Percentiles rank a stretch among this genome's conserved stretches.
Conservation (phyloP, 2,329 filamentous ascomycete species). For the Talaromyces sp. region DNA sequence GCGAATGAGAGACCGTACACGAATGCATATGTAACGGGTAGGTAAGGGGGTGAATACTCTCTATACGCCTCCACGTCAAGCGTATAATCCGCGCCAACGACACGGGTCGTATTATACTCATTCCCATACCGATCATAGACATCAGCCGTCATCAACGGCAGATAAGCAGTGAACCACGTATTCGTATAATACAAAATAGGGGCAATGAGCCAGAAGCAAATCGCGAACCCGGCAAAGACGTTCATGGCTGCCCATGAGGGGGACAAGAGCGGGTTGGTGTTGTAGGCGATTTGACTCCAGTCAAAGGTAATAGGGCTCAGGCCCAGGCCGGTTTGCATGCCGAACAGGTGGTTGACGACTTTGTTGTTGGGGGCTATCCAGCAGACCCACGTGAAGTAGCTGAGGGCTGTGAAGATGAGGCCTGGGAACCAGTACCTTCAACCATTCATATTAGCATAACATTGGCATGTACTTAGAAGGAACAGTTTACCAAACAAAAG, state of each 20-base stretch:
- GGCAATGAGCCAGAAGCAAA: constrained; percentile 32
- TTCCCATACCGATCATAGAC: constrained; percentile 61
- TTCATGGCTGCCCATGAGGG: constrained; percentile 35
- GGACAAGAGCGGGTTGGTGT: constrained; percentile 36
- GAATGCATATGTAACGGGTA: constrained; percentile 57
- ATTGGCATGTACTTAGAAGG: not conserved
- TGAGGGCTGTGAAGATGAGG: constrained; percentile 51
- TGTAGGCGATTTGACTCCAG: constrained; percentile 37
- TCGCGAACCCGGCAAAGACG: constrained; percentile 31
- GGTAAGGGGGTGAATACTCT: constrained; percentile 63
- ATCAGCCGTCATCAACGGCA: constrained; percentile 58
- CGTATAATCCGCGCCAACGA: constrained; percentile 53
- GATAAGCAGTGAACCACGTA: constrained; percentile 53
- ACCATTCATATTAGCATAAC: not conserved
- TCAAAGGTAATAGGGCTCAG: constrained; percentile 35
- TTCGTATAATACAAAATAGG: constrained; percentile 49
- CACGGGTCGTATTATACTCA: constrained; percentile 58
- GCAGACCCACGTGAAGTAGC: constrained; percentile 50
- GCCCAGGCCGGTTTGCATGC: constrained; percentile 35
- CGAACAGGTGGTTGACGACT: constrained; percentile 49
- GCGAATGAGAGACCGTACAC: constrained; percentile 63
- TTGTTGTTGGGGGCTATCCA: constrained; percentile 52
- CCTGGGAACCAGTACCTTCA: constrained; percentile 55
- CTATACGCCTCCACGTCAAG: constrained; percentile 61
- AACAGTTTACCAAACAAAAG: constrained; percentile 27